Base-by-base conservation (phyloP, 2,329 filamentous ascomycete genomes). In the Setomelanomma holmii region DNA sequence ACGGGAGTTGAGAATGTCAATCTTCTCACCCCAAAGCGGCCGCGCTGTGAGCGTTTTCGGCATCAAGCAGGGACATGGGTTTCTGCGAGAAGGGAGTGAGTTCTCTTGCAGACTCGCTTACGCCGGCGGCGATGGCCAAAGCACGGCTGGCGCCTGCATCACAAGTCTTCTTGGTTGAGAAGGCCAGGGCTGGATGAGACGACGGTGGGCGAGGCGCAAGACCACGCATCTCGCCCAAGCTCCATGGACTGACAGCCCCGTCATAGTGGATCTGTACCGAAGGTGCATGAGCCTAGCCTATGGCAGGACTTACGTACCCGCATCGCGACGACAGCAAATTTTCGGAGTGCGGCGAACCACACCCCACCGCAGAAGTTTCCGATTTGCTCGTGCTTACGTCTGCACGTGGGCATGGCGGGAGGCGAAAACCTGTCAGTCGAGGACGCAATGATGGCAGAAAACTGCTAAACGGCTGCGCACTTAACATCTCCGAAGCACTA, bases 331-430 rank as follows among this genome's bases (percentile, higher is more conserved):
- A 53, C 46, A 52, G 57, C 57, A 53, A 56, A 46, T 49, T 49
- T 56, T 57, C 63, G 55, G 57, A 50, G 59, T 46, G 55, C 57
- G 56, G 55, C 51, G 55, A 56, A 46, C 45, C 53, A 56, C 55
- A 55, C 52, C 54, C 54, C 57, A 59, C 64, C 59, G 59, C 51
- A 20, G 35, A 21, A 20, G 22, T 39, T 53, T 60, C 63, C 61
- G 64, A 67, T 63, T 60, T 56, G 64, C 41, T 55, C 39, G 39
- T 23, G 40, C 20, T 23, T 42, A 53, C 35, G 51, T 40, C 14
- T 55, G 49, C 45, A 46, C 46, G 35, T 38, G 36, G 10, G 40
- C 33, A 20, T 41, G 45, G 42, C 41, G 45, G 49, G 49, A 46
- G 51, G 53, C 53, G 38, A 55, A 43, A 50, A 30, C 10, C 10